A percentile compares a stretch with the other conserved stretches of the same genome.
These are phyloP conservation scores for Chlorella sp. DNA, from an alignment of 139 green algal species.

Conservation along the genomic window DNA sequence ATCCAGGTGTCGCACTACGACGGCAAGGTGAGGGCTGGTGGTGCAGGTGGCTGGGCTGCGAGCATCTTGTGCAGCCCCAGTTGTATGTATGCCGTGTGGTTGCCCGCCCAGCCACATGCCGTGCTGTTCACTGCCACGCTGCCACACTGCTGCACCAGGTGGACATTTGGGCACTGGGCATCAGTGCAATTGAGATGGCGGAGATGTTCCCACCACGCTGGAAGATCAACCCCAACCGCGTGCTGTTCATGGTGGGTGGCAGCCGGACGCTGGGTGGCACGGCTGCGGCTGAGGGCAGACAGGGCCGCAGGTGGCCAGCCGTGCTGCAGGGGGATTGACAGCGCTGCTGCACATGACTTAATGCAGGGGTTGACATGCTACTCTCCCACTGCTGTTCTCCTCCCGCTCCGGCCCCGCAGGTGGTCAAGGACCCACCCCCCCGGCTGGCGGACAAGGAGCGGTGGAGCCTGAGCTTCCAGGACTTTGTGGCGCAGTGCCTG, in stretches of 20 bases:
- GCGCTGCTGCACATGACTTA: no score
- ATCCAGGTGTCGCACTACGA: slow-evolving; percentile 93
- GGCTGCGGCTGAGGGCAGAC: no score
- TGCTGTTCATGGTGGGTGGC: slow-evolving; percentile 93
- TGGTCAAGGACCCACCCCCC: slow-evolving; percentile 84
- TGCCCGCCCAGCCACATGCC: no score
- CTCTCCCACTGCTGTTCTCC: no score
- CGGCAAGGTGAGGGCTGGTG: slow-evolving; percentile 82
- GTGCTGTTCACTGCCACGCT: not conserved
- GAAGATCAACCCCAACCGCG: slow-evolving; percentile 91
- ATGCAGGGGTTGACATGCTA: no score
- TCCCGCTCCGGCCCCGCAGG: no score
- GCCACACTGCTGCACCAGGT: slow-evolving; percentile 63
- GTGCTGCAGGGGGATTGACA: no score
- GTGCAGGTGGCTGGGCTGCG: not conserved
- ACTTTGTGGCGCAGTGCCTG: slow-evolving; percentile 88
- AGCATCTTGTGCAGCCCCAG: no score
- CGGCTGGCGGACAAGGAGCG: slow-evolving; percentile 66
- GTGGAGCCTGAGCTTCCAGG: slow-evolving; percentile 84
- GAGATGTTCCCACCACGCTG: slow-evolving; percentile 86
- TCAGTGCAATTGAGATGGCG: slow-evolving; percentile 94
- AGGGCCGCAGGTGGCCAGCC: no score
- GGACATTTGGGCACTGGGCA: slow-evolving; percentile 95
- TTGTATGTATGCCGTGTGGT: no score
- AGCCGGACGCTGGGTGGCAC: no score